Evolutionary conservation across 2,329 filamentous ascomycete genomes (phyloP).

Genomic region (Neodidymelliopsis sp.): DNA sequence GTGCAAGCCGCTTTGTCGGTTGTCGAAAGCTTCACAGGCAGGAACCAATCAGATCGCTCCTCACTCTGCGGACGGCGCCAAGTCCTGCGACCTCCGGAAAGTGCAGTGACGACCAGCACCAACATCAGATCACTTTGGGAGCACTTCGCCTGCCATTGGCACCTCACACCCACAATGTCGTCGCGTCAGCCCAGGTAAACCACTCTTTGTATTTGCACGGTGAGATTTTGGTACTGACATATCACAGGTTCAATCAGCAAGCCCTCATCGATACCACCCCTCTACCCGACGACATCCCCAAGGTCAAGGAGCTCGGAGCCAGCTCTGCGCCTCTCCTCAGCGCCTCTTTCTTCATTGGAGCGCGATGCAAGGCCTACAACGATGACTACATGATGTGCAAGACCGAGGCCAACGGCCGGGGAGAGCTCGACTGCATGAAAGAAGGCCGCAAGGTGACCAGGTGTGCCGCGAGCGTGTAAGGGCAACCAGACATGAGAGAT

Average conservation of each 20-base stretch:
- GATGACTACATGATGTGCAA: constrained; percentile 99
- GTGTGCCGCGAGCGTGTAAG: constrained; percentile 93
- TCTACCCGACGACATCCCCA: constrained; percentile 88
- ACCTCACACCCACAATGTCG: constrained; percentile 62
- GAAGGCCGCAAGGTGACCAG: constrained; percentile 96
- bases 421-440: constrained; percentile 93
- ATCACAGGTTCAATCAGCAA: constrained; percentile 86
- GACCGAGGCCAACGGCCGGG: constrained; percentile 86
- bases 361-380: constrained; percentile 92
- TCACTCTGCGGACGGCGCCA: constrained; percentile 16
- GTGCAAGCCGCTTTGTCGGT: constrained; percentile 21
- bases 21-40: constrained; percentile 24
- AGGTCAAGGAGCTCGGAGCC: constrained; percentile 91
- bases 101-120: constrained; percentile 31
- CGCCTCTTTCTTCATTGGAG: constrained; percentile 95
- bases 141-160: constrained; percentile 49
- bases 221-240: constrained; percentile 29
- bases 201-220: constrained; percentile 12
- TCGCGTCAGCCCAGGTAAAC: constrained; percentile 66
- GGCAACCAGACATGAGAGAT: neutral
- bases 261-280: constrained; percentile 95
- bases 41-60: constrained; percentile 13
- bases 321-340: constrained; percentile 92
- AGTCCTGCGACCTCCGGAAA: constrained; percentile 21
- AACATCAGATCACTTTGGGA: constrained; percentile 31